These are phyloP conservation scores for Abortiporus biennis DNA, from an alignment of 1,284 basidiomycete genomes.

Conservation along the genomic window DNA sequence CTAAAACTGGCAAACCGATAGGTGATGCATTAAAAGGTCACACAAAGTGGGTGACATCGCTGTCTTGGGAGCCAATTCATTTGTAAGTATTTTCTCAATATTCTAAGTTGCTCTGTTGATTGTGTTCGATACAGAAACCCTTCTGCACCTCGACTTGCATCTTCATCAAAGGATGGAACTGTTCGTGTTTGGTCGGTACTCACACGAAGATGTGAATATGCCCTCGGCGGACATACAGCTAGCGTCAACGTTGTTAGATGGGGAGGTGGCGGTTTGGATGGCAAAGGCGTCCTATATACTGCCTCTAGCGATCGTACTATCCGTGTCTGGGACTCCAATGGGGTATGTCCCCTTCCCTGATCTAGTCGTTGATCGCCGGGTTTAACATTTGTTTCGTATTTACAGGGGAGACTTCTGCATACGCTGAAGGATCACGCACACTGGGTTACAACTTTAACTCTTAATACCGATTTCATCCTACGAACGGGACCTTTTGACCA, in stretches of 20 bases:
- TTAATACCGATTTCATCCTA: conserved; percentile 93
- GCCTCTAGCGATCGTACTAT: conserved; percentile 93
- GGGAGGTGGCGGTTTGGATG: conserved; percentile 73
- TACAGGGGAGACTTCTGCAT: conserved; percentile 60
- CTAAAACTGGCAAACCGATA: conserved; percentile 78
- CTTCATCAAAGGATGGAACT: conserved; percentile 94
- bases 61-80: conserved; percentile 96
- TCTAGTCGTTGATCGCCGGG: conserved; percentile 2
- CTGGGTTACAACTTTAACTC: conserved; percentile 95
- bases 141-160: conserved; percentile 79
- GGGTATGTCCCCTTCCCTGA: conserved; percentile 36
- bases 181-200: conserved; percentile 89
- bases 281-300: conserved; percentile 85
- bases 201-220: conserved; percentile 73
- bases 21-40: conserved; percentile 89
- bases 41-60: conserved; percentile 95
- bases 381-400: conserved; percentile 1
- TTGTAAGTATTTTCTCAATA: conserved; percentile 41
- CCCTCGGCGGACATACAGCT: conserved; percentile 90
- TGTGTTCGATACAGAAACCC: conserved; percentile 47
- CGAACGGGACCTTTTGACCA: conserved; percentile 96
- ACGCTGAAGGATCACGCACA: conserved; percentile 94
- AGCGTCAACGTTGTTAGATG: conserved; percentile 95
- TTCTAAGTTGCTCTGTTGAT: neutral
- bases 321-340: conserved; percentile 87